Evolutionary conservation across 2,329 filamentous ascomycete species (phyloP).

Genomic region (Alternaria burnsii): DNA sequence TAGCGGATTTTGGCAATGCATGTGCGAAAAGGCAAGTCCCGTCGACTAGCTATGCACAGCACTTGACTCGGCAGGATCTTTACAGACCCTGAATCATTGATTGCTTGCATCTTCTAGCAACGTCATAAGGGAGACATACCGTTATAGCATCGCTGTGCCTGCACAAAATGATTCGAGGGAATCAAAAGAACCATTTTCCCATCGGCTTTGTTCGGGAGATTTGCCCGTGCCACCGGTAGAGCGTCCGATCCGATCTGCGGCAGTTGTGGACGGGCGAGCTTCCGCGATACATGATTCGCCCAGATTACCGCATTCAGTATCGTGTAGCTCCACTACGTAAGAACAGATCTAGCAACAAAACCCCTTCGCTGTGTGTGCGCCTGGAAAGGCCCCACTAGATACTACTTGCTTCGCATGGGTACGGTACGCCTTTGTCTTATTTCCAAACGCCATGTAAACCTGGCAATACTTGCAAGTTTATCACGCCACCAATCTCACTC

Average conservation of each 20-base stretch:
- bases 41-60: neutral
- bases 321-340: neutral
- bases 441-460: constrained; percentile 4
- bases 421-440: neutral
- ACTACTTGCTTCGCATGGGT: neutral
- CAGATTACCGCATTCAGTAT: constrained; percentile 9
- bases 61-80: constrained; percentile 9
- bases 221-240: constrained; percentile 11
- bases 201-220: constrained; percentile 3
- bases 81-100: constrained; percentile 6
- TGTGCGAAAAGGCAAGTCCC: constrained; percentile 7
- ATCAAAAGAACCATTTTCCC: neutral
- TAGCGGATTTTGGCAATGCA: neutral
- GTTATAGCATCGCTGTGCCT: neutral
- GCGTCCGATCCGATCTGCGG: constrained; percentile 8
- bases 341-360: neutral
- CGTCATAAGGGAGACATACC: neutral
- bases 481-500: constrained; percentile 4
- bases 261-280: constrained; percentile 1
- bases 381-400: neutral
- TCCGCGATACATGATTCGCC: constrained; percentile 10
- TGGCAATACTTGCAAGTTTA: neutral
- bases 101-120: neutral
- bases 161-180: neutral
- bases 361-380: neutral